Percentiles rank a stretch among this genome's conserved stretches.
These are phyloP conservation scores for Thalassiosira livingstoniorum DNA, from an alignment of 352 stramenopile species.

Conservation along the genomic window DNA sequence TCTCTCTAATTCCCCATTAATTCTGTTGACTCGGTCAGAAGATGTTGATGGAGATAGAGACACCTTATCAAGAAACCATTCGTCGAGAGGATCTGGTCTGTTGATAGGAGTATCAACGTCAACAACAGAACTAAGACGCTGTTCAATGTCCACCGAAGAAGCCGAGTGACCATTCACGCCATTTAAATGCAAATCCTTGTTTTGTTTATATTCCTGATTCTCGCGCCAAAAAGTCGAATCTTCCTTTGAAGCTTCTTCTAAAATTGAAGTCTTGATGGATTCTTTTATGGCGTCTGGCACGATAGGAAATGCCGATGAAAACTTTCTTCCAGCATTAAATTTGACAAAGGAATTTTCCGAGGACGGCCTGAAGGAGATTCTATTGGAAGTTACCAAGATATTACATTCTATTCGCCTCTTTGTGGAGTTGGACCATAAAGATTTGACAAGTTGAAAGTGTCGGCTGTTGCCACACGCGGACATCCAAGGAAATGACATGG, in stretches of 20 bases:
- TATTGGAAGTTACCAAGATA: too few species aligned
- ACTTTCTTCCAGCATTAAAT: conserved; percentile 1
- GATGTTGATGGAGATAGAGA: conserved; percentile 31
- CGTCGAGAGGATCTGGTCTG: conserved; percentile 76
- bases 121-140: conserved; percentile 45
- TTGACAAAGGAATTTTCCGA: too few species aligned
- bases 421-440: too few species aligned
- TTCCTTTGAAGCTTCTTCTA: conserved; percentile 70
- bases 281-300: conserved; percentile 61
- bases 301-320: conserved; percentile 51
- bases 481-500: too few species aligned
- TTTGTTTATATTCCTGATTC: background rate
- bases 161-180: conserved; percentile 30
- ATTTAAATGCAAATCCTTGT: conserved; percentile 36
- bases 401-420: too few species aligned
- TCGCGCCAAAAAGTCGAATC: conserved; percentile 72
- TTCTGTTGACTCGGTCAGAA: conserved; percentile 2
- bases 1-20: conserved; percentile 20
- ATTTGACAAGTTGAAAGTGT: too few species aligned
- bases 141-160: conserved; percentile 47
- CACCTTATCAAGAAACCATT: conserved; percentile 68
- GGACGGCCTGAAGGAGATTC: too few species aligned
- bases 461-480: too few species aligned
- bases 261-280: conserved; percentile 74
- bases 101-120: conserved; percentile 56